Base-by-base conservation (phyloP, 2,329 filamentous ascomycete genomes). In the Colletotrichum neosansevieriae region DNA sequence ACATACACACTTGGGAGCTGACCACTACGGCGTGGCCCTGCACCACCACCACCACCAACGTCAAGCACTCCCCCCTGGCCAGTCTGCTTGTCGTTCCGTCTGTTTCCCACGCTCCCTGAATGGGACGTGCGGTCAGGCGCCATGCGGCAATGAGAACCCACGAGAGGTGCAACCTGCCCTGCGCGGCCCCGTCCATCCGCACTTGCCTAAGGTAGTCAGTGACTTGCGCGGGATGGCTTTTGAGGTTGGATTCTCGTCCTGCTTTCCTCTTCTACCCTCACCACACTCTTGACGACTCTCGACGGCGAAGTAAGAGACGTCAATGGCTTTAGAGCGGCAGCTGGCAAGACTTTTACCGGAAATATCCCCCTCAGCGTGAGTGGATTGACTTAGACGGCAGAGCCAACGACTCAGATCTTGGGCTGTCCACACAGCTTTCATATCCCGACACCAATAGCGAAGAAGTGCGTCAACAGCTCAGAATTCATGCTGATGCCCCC, bases 71-170 rank as follows among this genome's bases (percentile, higher is more conserved):
- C 54, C 45, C n/a, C 60, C 54, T 63, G 58, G 32, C 40, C 65
- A 24, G 24, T 38, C 40, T 68, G 32, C 19, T 63, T 17, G 32
- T 54, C 32, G 45, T 49, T 58, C 54, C 47, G 65, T 53, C 47
- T 47, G 53, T 64, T 40, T 68, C 44, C 45, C 65, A 63, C 49
- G 53, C 54, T 58, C 13, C 51, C 64, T 45, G 49, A 67, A 63
- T 17, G 29, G 53, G 47, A 67, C 38, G 38, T 64, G 59, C 40
- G 60, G 54, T 38, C 47, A 58, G 53, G 60, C 51, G 65, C 61
- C 53, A 65, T 65, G 54, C 47, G 65, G 54, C 53, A 59, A 65
- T 59, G 54, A 17, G 40, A 65, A 64, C 47, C 49, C 47, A 67
- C 45, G 64, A 64, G 53, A 68, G 53, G 64, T 58, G 64, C 59